Conservation (phyloP, 2,329 filamentous ascomycete species). For the Fusarium circinatum region DNA sequence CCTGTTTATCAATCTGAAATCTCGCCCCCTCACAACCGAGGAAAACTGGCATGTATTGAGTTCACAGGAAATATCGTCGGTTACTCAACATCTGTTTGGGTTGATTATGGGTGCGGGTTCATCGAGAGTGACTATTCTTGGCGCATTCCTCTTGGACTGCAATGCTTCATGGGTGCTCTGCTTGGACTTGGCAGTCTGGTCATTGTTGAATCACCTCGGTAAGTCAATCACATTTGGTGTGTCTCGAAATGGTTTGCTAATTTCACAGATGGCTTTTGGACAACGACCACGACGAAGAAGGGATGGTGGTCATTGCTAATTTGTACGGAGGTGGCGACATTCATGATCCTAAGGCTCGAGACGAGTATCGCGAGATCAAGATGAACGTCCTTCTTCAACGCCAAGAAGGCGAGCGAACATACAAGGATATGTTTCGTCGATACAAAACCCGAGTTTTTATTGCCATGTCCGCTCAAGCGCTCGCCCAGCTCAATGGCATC, state of each 20-base stretch:
- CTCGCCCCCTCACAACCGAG: constrained; percentile 94
- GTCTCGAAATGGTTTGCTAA: constrained; percentile 38
- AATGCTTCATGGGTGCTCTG: constrained; percentile 92
- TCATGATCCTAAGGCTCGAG: constrained; percentile 88
- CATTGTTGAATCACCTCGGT: constrained; percentile 97
- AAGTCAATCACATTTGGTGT: constrained; percentile 41
- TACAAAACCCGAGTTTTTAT: constrained; percentile 95
- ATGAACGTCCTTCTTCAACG: constrained; percentile 94
- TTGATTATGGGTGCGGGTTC: constrained; percentile 95
- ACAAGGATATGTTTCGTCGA: constrained; percentile 92
- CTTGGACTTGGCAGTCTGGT: constrained; percentile 87
- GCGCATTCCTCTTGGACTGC: constrained; percentile 89
- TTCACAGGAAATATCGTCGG: constrained; percentile 97
- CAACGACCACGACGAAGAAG: constrained; percentile 97
- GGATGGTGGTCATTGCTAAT: constrained; percentile 97
- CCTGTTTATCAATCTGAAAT: constrained; percentile 96
- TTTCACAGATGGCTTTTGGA: constrained; percentile 87
- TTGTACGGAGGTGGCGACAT: constrained; percentile 96
- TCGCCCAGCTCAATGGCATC: constrained; percentile 97
- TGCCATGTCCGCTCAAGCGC: constrained; percentile 96
- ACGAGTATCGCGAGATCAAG: constrained; percentile 99
- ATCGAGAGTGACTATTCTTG: constrained; percentile 88
- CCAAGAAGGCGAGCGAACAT: constrained; percentile 93
- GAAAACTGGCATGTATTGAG: constrained; percentile 96
- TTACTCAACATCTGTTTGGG: constrained; percentile 97